Evolutionary conservation across 805 yeast genomes (phyloP), one percentile per base, ranked within the genome.

Genomic region (Wickerhamomyces rabaulensis): DNA sequence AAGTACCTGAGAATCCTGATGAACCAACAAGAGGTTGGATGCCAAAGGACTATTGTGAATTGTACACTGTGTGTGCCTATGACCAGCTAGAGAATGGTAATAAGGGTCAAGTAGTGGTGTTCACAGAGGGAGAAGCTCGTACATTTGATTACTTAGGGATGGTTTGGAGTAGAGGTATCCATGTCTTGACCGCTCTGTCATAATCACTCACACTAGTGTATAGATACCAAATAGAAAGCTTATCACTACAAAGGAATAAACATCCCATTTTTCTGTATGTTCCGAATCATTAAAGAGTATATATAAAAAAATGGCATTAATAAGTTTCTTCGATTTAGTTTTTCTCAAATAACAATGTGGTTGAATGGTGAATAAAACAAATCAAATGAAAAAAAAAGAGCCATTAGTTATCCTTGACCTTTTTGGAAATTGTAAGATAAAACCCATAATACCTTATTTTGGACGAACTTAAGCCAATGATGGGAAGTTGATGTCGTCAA

Each of bases 41-140:
- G 54, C 71, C 71, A 54, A 62, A 67, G 16, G 64, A 60, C 1
- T 70, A 74, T 52, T 79, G 84, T 62, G 66, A 68, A 20, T 65
- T 69, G 19, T 79, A 79, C 55, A 58, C 74, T n/a, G 75, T 82
- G 78, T 78, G 83, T 64, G 82, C 81, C 0, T 76, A 76, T 56
- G 72, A 74, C 43, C 54, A 62, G 17, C 64, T 77, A 42, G 51
- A 48, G 21, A 35, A 51, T 21, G 43, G 38, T 9, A 25, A 20
- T 3, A 27, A 27, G 5, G 59, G 56, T 1, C 20, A 25, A 4
- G 25, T 44, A 7, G 33, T 54, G 4, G 39, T 44, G 2, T 55
- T 50, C 37, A 37, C 36, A 13, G 44, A 45, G 2, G 21, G 25
- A 9, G 48, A 53, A 10, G 12, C n/a, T 4, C 4, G 15, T 3